Base-by-base conservation (phyloP, 2,329 filamentous ascomycete species). In the Pestalotiopsis sp. region DNA sequence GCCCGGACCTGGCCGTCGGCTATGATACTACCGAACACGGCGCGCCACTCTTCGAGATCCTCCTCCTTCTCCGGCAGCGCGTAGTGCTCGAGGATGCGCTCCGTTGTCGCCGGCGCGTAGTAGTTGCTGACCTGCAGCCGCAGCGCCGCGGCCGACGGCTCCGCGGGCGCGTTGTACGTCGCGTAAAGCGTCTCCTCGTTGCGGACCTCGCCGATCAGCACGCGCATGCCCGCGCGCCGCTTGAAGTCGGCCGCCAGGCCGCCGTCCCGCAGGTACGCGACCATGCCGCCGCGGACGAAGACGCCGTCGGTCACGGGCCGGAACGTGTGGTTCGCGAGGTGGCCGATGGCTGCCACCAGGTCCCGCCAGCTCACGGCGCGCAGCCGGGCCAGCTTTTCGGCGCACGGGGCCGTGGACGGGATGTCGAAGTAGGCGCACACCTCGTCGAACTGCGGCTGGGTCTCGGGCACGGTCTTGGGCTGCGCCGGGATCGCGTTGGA, bases 401-500 rank as follows among this genome's bases (percentile, higher is more conserved):
- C 59, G 0, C 75, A 71, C 0, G 78, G 14, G 11, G 9, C 45
- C 14, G 41, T 49, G 4, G 14, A 2, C 13, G 41, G 25, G n/a
- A 66, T 77, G 0, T 70, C 59, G 61, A 83, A 81, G 49, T 80
- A 71, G 0, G 71, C 38, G 68, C 81, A 83, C 0, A 84, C 68
- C 67, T 84, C 83, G 17, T 83, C 78, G 66, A 84, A 84, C 68
- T 84, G 83, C 0, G 69, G 70, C 11, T 83, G 78, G 0, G 77
- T 74, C 31, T 83, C 79, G 0, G 72, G 72, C 0, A 81, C 71
- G 0, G 75, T 78, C 69, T 81, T 84, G 0, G 82, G 82, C 45
- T 84, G 82, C 4, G 83, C 80, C 0, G 81, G 82, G 25, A 84
- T 83, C 0, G 82, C 81, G 69, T 84, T 85, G 2, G 83, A 84